Percentiles rank a stretch among this genome's conserved stretches.
Evolutionary conservation across 2,329 filamentous ascomycete species (phyloP).

Genomic region (Ceratocystiopsis minuta): DNA sequence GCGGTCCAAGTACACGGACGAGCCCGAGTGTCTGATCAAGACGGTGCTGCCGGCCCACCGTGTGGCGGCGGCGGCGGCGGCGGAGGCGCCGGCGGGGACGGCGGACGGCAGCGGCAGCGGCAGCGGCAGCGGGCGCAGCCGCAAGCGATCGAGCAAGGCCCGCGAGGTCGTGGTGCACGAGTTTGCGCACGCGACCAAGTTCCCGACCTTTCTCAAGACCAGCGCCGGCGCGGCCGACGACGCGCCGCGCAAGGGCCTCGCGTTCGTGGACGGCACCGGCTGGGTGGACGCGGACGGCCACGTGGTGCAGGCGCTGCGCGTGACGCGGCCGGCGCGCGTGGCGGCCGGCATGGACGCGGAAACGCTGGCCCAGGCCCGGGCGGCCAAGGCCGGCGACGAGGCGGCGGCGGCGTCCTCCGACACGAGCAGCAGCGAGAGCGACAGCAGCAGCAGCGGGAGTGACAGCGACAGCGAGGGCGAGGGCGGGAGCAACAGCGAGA

Average conservation of each 20-base stretch:
- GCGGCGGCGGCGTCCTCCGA: slow-evolving; percentile 3
- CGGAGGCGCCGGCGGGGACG: slow-evolving; percentile 16
- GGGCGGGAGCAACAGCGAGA: slow-evolving; percentile 7
- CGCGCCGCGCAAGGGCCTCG: slow-evolving; percentile 24
- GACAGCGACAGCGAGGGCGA: background rate
- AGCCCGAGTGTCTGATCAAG: slow-evolving; percentile 70
- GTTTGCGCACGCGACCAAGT: slow-evolving; percentile 69
- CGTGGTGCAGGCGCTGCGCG: slow-evolving; percentile 44
- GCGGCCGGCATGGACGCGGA: slow-evolving; percentile 6
- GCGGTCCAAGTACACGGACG: slow-evolving; percentile 65
- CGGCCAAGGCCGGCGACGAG: slow-evolving; percentile 8
- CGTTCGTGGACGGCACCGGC: slow-evolving; percentile 68
- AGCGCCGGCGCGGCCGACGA: slow-evolving; percentile 23
- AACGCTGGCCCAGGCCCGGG: slow-evolving; percentile 9
- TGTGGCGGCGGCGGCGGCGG: slow-evolving; percentile 13
- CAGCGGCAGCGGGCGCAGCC: slow-evolving; percentile 35
- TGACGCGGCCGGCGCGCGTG: slow-evolving; percentile 13
- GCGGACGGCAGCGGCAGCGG: too few relatives aligned
- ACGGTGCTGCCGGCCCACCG: slow-evolving; percentile 44
- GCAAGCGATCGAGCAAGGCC: slow-evolving; percentile 25
- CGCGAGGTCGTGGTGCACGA: slow-evolving; percentile 63
- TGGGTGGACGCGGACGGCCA: slow-evolving; percentile 72
- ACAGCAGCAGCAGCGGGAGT: slow-evolving; percentile 9
- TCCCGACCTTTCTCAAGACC: slow-evolving; percentile 62
- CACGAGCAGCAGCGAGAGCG: background rate